Evolutionary conservation across 139 green algal genomes (phyloP), one percentile per base, ranked within the genome.

Genomic region (Auxenochlorella pyrenoidosa): DNA sequence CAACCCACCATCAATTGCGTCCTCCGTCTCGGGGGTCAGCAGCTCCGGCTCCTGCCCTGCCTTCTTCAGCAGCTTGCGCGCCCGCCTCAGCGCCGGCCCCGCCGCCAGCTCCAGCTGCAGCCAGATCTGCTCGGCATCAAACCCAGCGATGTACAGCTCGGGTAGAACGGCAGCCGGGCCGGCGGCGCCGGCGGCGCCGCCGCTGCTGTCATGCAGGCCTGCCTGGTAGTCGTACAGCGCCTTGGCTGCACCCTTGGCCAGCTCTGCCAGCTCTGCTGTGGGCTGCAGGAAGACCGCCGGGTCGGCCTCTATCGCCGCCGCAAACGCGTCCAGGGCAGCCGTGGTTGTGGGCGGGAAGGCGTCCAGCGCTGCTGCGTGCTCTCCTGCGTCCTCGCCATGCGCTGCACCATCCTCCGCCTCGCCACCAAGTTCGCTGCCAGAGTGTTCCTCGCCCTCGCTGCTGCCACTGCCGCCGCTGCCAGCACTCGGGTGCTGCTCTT

Each of bases 81-180:
- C 90, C 1, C 86, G 82, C 34, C 87, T 88, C 38, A 94, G 66
- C 28, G 82, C 77, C 18, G 75, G 70, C 2, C 21, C 82, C 32
- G 63, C 40, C 26, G 77, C 63, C 88, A 91, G 82, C 36, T 96
- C 94, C 60, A 96, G 87, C 88, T 96, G 94, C 47, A 90, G 81
- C 94, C 94, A 96, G 47, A 96, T 93, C 86, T 96, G 94, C 87
- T 96, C 94, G 10, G 94, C 85, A 63, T 96, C 94, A 88, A 96
- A 95, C 24, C 93, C 93, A 19, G 95, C 89, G 8, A 94, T 85
- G 72, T 91, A 86, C 44, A 96, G 90, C 79, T 93, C 82, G 10
- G 86, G 76, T 68, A 88, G 47, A 13, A 32, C 75, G 32, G 21
- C 78, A 0, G 75, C 72, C 21, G 73, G 32, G 43, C 66, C 15